Conservation (phyloP, 106 monocot species). For the Cymbidium sinense region DNA sequence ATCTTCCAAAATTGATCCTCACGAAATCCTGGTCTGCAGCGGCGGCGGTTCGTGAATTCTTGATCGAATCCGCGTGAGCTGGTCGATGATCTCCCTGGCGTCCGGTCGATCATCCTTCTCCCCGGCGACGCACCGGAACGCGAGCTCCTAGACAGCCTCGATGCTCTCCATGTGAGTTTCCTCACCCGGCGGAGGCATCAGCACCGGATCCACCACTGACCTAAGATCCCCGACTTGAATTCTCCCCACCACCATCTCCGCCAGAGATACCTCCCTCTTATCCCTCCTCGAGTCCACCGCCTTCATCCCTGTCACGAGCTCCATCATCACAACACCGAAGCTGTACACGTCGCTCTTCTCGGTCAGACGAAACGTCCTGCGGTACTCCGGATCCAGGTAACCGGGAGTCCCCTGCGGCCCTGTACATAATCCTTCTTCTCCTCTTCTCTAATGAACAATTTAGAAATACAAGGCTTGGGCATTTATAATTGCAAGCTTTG, state of each 20-base stretch:
- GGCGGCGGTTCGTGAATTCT: too few relatives aligned
- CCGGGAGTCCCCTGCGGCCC: too few relatives aligned
- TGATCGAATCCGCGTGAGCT: slow-evolving; percentile 48
- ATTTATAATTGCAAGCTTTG: too few relatives aligned
- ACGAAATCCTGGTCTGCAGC: too few relatives aligned
- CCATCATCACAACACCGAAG: slow-evolving; percentile 69
- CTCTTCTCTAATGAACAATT: too few relatives aligned
- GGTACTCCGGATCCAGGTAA: slow-evolving; percentile 15
- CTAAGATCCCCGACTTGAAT: slow-evolving; percentile 73
- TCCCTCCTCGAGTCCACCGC: slow-evolving; percentile 69
- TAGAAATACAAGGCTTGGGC: too few relatives aligned
- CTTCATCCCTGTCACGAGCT: slow-evolving; percentile 81
- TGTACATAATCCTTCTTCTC: too few relatives aligned
- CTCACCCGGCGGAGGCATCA: too few relatives aligned
- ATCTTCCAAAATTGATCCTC: too few relatives aligned
- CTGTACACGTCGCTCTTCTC: slow-evolving; percentile 92
- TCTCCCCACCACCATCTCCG: slow-evolving; percentile 59
- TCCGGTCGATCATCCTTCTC: slow-evolving; percentile 87
- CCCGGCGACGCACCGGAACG: slow-evolving; percentile 65
- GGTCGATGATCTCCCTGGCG: slow-evolving; percentile 55
- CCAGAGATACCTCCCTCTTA: slow-evolving; percentile 66
- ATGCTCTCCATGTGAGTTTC: too few relatives aligned
- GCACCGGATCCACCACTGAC: slow-evolving; percentile 37
- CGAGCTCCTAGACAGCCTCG: slow-evolving; percentile 53
- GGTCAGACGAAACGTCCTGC: slow-evolving; percentile 1